Conservation (phyloP, 768 basidiomycete genomes). For the Amanita inopinata region DNA sequence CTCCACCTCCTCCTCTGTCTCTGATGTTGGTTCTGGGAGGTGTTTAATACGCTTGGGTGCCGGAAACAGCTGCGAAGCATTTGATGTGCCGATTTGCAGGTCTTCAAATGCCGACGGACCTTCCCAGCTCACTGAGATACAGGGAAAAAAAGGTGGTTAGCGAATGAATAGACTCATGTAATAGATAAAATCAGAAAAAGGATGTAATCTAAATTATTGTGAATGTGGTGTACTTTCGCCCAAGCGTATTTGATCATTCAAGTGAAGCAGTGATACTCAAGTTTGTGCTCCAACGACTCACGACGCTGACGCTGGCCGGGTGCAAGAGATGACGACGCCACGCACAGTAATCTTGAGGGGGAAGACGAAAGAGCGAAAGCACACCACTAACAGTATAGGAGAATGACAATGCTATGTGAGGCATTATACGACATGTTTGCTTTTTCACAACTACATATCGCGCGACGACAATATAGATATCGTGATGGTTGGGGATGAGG, state of each 20-base stretch:
- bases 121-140: conserved; percentile 44
- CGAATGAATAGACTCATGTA: conserved; percentile 3
- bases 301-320: conserved; percentile 5
- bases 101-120: conserved; percentile 50
- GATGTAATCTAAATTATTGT: conserved; percentile 9
- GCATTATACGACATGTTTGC: conserved; percentile 24
- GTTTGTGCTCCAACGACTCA: conserved; percentile 12
- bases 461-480: conserved; percentile 13
- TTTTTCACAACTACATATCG: conserved; percentile 24
- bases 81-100: conserved; percentile 18
- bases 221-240: neutral
- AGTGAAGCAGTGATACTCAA: conserved; percentile 17
- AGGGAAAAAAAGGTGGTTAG: conserved; percentile 14
- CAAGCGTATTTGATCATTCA: conserved; percentile 13
- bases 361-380: conserved; percentile 3
- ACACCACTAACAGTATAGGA: conserved; percentile 9
- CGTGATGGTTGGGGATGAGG: conserved; percentile 14
- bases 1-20: conserved; percentile 38
- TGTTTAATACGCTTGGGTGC: conserved; percentile 1
- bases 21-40: conserved; percentile 6
- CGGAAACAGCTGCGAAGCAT: conserved; percentile 10
- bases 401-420: conserved; percentile 10
- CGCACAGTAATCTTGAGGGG: conserved; percentile 3
- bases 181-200: conserved; percentile 7
- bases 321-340: conserved; percentile 12